These are phyloP conservation scores for Cladorrhinum sp. DNA, from an alignment of 2,329 filamentous ascomycete genomes.

Conservation along the genomic window DNA sequence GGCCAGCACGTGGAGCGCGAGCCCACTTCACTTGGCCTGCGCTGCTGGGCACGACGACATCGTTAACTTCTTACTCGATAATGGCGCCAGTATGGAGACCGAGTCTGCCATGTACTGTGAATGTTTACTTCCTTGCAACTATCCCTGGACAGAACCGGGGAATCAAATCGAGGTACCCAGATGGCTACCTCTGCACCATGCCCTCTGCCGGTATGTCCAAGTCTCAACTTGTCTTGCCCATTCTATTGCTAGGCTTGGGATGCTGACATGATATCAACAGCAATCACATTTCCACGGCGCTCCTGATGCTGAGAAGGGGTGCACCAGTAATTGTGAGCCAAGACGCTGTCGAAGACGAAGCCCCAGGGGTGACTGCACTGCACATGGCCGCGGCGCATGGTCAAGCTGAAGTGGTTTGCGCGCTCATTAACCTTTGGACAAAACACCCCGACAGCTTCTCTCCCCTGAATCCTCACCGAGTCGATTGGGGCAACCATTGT, in stretches of 20 bases:
- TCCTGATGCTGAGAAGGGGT: not conserved
- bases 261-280: not conserved
- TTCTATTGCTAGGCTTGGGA: no score
- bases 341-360: not conserved
- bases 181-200: conserved; percentile 7
- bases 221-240: not conserved
- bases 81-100: not conserved
- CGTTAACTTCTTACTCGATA: not conserved
- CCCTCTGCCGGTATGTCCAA: conserved; percentile 4
- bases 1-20: not conserved
- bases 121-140: not conserved
- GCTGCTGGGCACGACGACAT: conserved; percentile 4
- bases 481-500: not conserved
- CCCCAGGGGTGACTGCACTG: not conserved
- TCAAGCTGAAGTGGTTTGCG: not conserved
- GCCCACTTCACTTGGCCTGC: conserved; percentile 4
- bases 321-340: not conserved
- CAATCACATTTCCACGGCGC: not conserved
- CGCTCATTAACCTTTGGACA: not conserved
- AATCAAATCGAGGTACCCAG: not conserved
- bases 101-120: not conserved
- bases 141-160: not conserved
- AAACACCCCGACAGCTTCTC: not conserved
- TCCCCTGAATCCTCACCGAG: not conserved
- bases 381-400: conserved; percentile 3